These are phyloP conservation scores for Alternaria novae-zelandiae DNA, from an alignment of 2,329 filamentous ascomycete genomes.

Conservation along the genomic window DNA sequence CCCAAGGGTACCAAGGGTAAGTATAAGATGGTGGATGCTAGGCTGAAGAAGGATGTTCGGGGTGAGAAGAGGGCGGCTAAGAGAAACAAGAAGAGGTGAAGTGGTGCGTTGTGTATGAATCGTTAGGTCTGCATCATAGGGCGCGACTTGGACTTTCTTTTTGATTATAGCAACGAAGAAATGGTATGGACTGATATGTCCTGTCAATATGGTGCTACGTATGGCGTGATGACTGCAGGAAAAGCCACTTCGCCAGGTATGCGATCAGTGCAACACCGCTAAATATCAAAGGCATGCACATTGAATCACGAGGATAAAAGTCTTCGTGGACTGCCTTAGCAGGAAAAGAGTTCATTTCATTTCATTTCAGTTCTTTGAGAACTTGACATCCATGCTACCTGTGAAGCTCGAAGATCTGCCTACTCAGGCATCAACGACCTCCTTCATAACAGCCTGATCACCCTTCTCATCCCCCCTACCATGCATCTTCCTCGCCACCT, in stretches of 20 bases:
- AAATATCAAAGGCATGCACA: neutral
- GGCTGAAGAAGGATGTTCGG: slow-evolving; percentile 95
- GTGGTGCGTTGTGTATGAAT: neutral
- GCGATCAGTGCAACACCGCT: neutral
- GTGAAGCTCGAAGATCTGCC: fast-evolving
- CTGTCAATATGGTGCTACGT: neutral
- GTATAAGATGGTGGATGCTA: slow-evolving; percentile 95
- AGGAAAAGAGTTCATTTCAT: neutral
- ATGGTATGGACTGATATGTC: neutral
- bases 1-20: slow-evolving; percentile 92
- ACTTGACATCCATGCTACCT: neutral
- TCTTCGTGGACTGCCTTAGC: neutral
- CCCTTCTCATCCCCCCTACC: slow-evolving; percentile 18
- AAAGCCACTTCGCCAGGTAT: neutral
- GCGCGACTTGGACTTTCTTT: neutral
- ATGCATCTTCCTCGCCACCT: slow-evolving; percentile 55
- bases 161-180: neutral
- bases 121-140: neutral
- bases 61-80: slow-evolving; percentile 83
- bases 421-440: slow-evolving; percentile 16
- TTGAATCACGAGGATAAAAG: neutral
- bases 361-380: neutral
- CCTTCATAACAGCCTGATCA: slow-evolving; percentile 16
- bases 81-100: slow-evolving; percentile 63
- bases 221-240: neutral